A percentile compares a stretch with the other conserved stretches of the same genome.
Evolutionary conservation across 2,329 filamentous ascomycete species (phyloP).

Genomic region (Coniella vitis): DNA sequence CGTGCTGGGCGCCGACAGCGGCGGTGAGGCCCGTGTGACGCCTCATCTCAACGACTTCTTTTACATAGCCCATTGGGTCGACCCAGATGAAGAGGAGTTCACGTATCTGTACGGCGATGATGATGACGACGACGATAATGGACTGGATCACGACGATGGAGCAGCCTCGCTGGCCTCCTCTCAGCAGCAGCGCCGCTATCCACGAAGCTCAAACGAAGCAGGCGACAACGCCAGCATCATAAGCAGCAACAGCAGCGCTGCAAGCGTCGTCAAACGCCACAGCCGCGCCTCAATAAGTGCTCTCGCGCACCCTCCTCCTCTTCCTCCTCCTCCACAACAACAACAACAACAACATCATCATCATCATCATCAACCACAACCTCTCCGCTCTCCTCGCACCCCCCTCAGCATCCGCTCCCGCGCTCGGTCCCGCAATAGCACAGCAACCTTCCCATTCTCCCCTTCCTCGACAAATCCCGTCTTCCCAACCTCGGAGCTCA

Average conservation of each 20-base stretch:
- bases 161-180: constrained; percentile 15
- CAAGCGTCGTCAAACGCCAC: constrained; percentile 38
- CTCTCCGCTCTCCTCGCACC: no score
- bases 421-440: not conserved
- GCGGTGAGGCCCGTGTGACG: constrained; percentile 43
- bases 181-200: constrained; percentile 22
- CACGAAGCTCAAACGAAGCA: constrained; percentile 18
- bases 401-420: no score
- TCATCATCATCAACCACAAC: no score
- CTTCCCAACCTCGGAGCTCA: constrained; percentile 42
- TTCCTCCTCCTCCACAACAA: no score
- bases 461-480: constrained; percentile 10
- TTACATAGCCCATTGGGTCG: constrained; percentile 82
- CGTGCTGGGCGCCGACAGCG: constrained; percentile 48
- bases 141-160: constrained; percentile 48
- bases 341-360: no score
- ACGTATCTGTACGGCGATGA: constrained; percentile 63
- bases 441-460: not conserved
- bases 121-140: constrained; percentile 5
- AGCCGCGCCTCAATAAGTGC: constrained; percentile 1
- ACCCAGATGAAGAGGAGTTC: constrained; percentile 61
- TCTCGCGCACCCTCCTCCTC: constrained; percentile 6
- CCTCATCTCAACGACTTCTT: constrained; percentile 72
- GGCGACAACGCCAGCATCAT: constrained; percentile 20
- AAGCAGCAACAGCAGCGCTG: constrained; percentile 19